These are phyloP conservation scores for Aspergillus eucalypticola DNA, from an alignment of 2,329 filamentous ascomycete species.

Conservation along the genomic window DNA sequence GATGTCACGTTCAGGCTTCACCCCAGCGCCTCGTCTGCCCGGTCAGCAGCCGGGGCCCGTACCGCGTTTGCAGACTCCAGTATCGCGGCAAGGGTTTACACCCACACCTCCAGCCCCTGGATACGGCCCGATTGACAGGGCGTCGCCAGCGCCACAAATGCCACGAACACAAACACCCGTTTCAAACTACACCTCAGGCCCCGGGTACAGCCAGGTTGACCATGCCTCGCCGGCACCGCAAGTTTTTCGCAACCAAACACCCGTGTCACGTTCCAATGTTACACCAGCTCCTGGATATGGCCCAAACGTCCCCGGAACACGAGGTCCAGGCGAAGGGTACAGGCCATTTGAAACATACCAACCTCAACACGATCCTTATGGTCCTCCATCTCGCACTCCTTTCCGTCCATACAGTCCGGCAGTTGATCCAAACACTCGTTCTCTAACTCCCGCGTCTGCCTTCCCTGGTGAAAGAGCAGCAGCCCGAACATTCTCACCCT, in stretches of 20 bases:
- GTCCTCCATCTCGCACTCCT: slow-evolving; percentile 10
- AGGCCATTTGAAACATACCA: slow-evolving; percentile 12
- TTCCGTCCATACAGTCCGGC: slow-evolving; percentile 25
- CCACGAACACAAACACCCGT: slow-evolving; percentile 14
- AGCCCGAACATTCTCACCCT: slow-evolving; percentile 12
- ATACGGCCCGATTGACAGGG: not conserved
- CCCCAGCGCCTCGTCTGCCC: not conserved
- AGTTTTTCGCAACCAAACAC: slow-evolving; percentile 10
- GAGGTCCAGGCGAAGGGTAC: slow-evolving; percentile 8
- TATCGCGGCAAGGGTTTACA: not conserved
- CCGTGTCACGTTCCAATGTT: slow-evolving; percentile 15
- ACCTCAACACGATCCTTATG: slow-evolving; percentile 4
- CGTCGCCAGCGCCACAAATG: slow-evolving; percentile 1
- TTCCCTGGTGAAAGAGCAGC: slow-evolving; percentile 13
- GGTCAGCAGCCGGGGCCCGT: not conserved
- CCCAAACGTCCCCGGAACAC: slow-evolving; percentile 7
- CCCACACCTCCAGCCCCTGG: not conserved
- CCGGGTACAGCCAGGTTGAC: not conserved
- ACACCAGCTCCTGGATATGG: slow-evolving; percentile 11
- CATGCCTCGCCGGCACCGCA: not conserved
- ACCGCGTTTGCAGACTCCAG: not conserved
- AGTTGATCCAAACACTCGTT: slow-evolving; percentile 23
- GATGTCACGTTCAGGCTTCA: not conserved
- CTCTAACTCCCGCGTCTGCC: slow-evolving; percentile 18
- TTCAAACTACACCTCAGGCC: not conserved